A percentile compares a stretch with the other conserved stretches of the same genome.
phyloP scores from a whole-genome alignment of 306 rosid species.

The Glycine latifolia region DNA sequence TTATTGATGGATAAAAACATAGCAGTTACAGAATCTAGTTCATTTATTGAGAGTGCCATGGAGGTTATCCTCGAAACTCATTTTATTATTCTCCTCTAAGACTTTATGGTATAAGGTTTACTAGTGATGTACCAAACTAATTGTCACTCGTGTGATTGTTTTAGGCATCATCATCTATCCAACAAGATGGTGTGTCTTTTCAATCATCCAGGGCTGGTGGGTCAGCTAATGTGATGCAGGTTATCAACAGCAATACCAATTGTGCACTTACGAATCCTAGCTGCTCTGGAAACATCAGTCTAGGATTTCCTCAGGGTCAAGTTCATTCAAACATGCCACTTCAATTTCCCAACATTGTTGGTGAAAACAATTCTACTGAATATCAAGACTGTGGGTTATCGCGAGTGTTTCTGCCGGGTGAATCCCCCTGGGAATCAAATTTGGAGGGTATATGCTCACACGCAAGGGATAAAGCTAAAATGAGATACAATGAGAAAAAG shows the following conservation, averaged over 20 bases:
- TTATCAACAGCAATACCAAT: slow-evolving; percentile 53
- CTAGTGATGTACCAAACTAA: slow-evolving; percentile 42
- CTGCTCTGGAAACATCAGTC: slow-evolving; percentile 56
- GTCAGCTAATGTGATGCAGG: slow-evolving; percentile 56
- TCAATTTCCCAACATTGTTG: slow-evolving; percentile 65
- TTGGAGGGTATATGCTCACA: slow-evolving; percentile 65
- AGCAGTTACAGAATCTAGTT: slow-evolving; percentile 65
- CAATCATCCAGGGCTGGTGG: slow-evolving; percentile 59
- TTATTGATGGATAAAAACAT: slow-evolving; percentile 65
- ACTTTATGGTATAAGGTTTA: slow-evolving; percentile 4
- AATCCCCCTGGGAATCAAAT: slow-evolving; percentile 72
- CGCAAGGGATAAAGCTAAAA: slow-evolving; percentile 84
- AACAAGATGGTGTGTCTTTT: slow-evolving; percentile 62
- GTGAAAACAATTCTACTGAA: slow-evolving; percentile 68
- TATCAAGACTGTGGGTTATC: slow-evolving; percentile 75
- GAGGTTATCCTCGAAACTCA: slow-evolving; percentile 61
- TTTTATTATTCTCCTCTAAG: slow-evolving; percentile 29
- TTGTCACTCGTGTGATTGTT: slow-evolving; percentile 32
- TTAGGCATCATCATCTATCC: slow-evolving; percentile 72
- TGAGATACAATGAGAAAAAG: slow-evolving; percentile 89
- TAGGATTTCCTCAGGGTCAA: slow-evolving; percentile 65
- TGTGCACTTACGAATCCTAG: slow-evolving; percentile 59
- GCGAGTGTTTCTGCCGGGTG: slow-evolving; percentile 63
- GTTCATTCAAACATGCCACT: slow-evolving; percentile 66
- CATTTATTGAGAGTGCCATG: slow-evolving; percentile 58